Evolutionary conservation across 306 rosid genomes (phyloP), one percentile per base, ranked within the genome.

Genomic region (Cajanus cajan): DNA sequence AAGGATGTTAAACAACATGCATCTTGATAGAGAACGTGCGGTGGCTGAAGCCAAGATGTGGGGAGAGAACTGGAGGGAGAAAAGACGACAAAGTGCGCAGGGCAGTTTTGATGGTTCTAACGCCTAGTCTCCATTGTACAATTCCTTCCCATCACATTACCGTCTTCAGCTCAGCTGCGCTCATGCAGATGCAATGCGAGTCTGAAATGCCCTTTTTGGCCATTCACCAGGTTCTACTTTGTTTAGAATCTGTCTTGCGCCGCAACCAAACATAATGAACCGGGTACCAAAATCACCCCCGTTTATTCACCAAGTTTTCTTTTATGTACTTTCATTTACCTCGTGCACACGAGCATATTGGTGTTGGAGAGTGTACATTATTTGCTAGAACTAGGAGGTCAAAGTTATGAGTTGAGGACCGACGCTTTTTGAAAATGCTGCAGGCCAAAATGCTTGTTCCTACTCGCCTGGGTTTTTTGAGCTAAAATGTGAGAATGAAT

Each of bases 41-140:
- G 98, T 94, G 28, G 98, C 98, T 18, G 98, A 94, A 86, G 98
- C 98, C 43, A 94, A 91, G 90, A 94, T 90, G 97, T 94, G 98
- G 98, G 98, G 98, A 67, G 98, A 93, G 88, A 93, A 93, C 78
- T 91, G 84, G 96, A 89, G 98, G 66, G 98, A 94, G 62, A 91
- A 94, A 76, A 85, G 98, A 81, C 84, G 97, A 61, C 92, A 88
- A 82, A 88, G 82, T 77, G 90, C 81, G 66, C 92, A 90, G 74
- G 96, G 92, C 45, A 94, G 91, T 87, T 94, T 91, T 80, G 97
- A 94, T 64, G 97, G 89, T 28, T 79, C 88, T 16, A 90, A 85
- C 25, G 80, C 84, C 25, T 90, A 87, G 78, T 61, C 84, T 79
- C 68, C 31, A 28, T n/a, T 22, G 68, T 59, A 76, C 67, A 48